These are phyloP conservation scores for Nitzschia inconspicua DNA, from an alignment of 108 stramenopile genomes.

Conservation along the genomic window DNA sequence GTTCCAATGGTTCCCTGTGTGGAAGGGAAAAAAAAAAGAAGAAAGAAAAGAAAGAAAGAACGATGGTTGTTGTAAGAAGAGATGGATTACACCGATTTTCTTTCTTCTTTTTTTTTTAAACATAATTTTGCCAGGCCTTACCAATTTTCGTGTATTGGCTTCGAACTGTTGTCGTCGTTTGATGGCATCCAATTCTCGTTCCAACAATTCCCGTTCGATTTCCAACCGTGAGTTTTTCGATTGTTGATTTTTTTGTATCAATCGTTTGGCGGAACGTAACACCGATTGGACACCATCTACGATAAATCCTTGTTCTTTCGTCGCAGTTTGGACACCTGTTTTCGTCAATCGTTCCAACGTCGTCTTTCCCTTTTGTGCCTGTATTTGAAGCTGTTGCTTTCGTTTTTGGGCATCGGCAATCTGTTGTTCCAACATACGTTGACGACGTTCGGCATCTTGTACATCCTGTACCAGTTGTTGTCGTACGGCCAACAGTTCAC, in stretches of 20 bases:
- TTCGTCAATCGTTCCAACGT: neutral
- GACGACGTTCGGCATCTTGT: slow-evolving; percentile 2
- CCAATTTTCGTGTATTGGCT: neutral
- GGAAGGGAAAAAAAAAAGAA: no score
- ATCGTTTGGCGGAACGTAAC: no score
- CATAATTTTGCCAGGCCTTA: no score
- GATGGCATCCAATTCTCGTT: neutral
- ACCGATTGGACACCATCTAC: no score
- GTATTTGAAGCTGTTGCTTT: neutral
- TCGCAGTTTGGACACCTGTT: neutral
- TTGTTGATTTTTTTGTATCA: neutral
- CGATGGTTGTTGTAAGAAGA: no score
- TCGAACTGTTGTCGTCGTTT: neutral
- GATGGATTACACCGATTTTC: no score
- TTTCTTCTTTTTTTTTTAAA: no score
- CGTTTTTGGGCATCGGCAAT: neutral
- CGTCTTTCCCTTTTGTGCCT: no score
- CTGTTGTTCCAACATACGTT: slow-evolving; percentile 2
- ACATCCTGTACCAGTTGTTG: slow-evolving; percentile 2
- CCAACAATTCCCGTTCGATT: slow-evolving; percentile 3
- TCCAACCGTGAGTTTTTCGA: slow-evolving; percentile 5
- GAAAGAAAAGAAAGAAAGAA: no score
- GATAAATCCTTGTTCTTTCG: neutral
- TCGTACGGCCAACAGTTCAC: no score
- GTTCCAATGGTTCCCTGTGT: no score